These are phyloP conservation scores for Capsicum baccatum DNA, from an alignment of 257 asterid species.

Conservation along the genomic window DNA sequence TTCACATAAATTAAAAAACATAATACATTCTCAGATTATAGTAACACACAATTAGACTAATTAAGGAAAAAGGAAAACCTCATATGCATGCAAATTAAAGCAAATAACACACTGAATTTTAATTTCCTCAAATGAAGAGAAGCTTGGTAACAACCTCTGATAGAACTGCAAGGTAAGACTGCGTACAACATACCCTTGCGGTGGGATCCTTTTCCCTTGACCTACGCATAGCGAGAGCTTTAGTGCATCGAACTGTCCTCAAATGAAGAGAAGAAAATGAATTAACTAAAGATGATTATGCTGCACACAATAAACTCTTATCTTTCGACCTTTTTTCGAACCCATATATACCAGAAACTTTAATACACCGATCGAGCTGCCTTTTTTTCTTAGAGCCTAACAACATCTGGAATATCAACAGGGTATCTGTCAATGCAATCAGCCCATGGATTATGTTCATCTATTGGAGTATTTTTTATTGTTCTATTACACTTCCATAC, in stretches of 20 bases:
- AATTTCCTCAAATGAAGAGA: background rate
- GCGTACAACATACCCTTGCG: too few relatives aligned
- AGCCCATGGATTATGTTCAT: conserved; percentile 40
- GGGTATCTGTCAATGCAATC: conserved; percentile 44
- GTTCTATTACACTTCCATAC: conserved; percentile 43
- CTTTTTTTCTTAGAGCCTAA: conserved; percentile 30
- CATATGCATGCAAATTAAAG: background rate
- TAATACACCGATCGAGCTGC: too few relatives aligned
- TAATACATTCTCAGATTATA: background rate
- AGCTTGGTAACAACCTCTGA: too few relatives aligned
- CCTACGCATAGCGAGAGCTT: too few relatives aligned
- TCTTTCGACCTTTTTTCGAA: too few relatives aligned
- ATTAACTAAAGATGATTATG: background rate
- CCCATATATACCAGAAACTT: too few relatives aligned
- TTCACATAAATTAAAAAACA: background rate
- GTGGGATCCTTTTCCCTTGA: too few relatives aligned
- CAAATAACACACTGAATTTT: background rate
- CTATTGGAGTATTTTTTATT: conserved; percentile 26
- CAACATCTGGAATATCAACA: conserved; percentile 39
- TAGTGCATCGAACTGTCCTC: too few relatives aligned
- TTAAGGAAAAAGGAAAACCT: background rate
- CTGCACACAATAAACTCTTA: too few relatives aligned
- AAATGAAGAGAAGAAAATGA: background rate
- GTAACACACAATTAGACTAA: background rate
- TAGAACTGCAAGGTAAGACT: too few relatives aligned